phyloP scores from a whole-genome alignment of 2,329 filamentous ascomycete species.

The Fusarium poae region DNA sequence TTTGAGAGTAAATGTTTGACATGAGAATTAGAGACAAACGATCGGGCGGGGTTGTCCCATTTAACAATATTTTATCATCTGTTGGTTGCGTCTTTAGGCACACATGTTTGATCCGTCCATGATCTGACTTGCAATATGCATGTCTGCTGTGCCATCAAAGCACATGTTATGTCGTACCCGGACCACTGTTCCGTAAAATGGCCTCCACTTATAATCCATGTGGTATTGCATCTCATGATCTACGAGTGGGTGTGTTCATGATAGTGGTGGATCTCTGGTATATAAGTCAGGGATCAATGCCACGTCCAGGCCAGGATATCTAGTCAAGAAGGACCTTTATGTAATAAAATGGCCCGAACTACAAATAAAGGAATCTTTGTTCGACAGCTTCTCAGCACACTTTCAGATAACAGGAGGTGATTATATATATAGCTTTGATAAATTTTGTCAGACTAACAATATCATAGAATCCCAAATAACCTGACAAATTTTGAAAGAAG shows the following conservation, averaged over 20 bases:
- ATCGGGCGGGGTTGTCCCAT: neutral
- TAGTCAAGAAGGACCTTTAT: too few species aligned
- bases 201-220: neutral
- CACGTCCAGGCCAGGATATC: neutral
- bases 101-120: neutral
- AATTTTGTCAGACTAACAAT: too few species aligned
- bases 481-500: neutral
- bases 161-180: neutral
- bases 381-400: neutral
- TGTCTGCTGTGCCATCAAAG: neutral
- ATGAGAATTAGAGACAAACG: neutral
- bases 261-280: neutral
- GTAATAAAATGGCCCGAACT: neutral
- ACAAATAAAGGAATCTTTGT: neutral
- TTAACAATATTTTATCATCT: neutral
- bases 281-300: neutral
- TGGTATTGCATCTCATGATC: neutral
- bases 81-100: neutral
- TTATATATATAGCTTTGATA: too few species aligned
- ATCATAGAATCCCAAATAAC: too few species aligned
- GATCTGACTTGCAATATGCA: neutral
- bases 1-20: neutral
- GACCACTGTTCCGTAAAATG: neutral
- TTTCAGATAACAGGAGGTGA: neutral
- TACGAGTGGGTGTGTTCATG: neutral